Base-by-base conservation (phyloP, 495 filamentous ascomycete genomes). In the Tetracladium marchalianum region DNA sequence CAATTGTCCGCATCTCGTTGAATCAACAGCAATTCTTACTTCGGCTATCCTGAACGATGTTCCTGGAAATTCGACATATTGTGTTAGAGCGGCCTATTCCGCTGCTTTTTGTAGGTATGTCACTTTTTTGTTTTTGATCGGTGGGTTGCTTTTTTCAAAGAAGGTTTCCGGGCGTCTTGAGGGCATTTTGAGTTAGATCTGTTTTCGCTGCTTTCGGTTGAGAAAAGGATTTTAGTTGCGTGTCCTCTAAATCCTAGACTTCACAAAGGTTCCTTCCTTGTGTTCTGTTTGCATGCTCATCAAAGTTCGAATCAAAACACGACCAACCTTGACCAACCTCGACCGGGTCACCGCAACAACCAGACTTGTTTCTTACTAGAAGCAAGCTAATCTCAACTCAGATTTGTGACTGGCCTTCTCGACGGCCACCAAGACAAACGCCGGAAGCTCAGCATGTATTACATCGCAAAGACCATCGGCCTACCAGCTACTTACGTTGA, bases 401-500 rank as follows among this genome's bases (percentile, higher is more conserved):
- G 89, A 48, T 97, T 96, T 60, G 88, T 95, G 6, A 97, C 92
- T 1, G 88, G 88, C 19, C 73, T 95, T 16, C 71, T 90, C 5
- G 88, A 93, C 59, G 74, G 79, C 4, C 77, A 83, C 48, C 79
- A 88, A 51, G 72, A 80, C 55, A 77, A 76, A 43, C 69, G 71
- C 36, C 77, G 78, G 47, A 84, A 84, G 48, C 71, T 77, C 57
- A 81, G 81, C 57, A 95, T 96, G 90, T 89, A 87, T 60, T 71
- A 78, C 27, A 71, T 89, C 10, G 90, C 90, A 1, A 72, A 76
- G 53, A 78, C 78, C 42, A 71, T 92, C 13, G 83, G 80, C 0
- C 69, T 96, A 16, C 87, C 90, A 4, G 78, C 81, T 7, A 80
- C 84, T 0, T 92, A 95, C 61, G 89, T 96, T 32, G 89, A 95